Percentiles rank a stretch among this genome's conserved stretches.
Evolutionary conservation across 2,329 filamentous ascomycete genomes (phyloP).

Genomic region (Coniochaeta hoffmannii): DNA sequence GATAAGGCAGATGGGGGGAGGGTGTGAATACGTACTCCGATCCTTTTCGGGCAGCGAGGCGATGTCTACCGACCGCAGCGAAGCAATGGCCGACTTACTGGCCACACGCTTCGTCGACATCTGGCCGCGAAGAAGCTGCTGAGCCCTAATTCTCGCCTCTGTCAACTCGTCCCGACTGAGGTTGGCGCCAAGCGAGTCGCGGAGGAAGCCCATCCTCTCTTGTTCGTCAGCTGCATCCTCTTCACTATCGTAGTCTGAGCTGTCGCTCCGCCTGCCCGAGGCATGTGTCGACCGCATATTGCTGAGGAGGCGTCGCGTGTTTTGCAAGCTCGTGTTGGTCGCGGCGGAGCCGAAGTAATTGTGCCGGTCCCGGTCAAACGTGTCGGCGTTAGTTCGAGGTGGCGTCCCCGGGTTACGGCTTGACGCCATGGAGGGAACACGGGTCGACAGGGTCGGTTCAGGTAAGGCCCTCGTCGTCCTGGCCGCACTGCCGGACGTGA

Average conservation of each 20-base stretch:
- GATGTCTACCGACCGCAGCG: slow-evolving; percentile 38
- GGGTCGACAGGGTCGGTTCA: neutral
- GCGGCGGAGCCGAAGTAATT: neutral
- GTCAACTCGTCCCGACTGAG: slow-evolving; percentile 10
- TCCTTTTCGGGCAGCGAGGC: slow-evolving; percentile 37
- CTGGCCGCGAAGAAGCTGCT: slow-evolving; percentile 39
- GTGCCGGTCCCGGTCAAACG: neutral
- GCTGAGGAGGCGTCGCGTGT: neutral
- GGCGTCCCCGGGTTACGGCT: neutral
- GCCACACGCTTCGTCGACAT: slow-evolving; percentile 37
- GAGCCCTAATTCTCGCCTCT: slow-evolving; percentile 28
- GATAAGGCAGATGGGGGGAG: slow-evolving; percentile 5
- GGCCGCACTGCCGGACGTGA: neutral
- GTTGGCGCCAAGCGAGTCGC: no score
- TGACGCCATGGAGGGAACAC: neutral
- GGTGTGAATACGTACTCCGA: slow-evolving; percentile 31
- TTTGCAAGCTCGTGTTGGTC: neutral
- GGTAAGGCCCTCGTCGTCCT: neutral
- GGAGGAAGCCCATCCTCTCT: no score
- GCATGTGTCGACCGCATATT: neutral
- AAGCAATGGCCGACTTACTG: slow-evolving; percentile 36
- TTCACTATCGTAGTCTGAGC: slow-evolving; percentile 14
- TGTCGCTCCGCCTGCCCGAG: neutral
- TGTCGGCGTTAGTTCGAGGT: neutral
- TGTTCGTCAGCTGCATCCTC: slow-evolving; percentile 15